Evolutionary conservation across 208 protist genomes (phyloP).

Genomic region (Novymonas esmeraldas): DNA sequence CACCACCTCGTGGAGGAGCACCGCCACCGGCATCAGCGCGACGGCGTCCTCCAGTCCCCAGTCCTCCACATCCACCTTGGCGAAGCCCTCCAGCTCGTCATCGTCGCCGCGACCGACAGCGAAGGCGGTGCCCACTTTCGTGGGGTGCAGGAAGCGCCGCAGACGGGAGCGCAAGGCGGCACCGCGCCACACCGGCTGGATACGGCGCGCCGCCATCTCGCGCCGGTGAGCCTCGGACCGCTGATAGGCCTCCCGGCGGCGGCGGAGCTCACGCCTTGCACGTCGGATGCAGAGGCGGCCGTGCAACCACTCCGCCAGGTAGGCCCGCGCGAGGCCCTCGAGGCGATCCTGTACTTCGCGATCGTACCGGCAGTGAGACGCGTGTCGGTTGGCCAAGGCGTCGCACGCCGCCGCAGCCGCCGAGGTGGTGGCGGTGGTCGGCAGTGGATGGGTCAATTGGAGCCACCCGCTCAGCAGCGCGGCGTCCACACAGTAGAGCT

Average conservation of each 20-base stretch:
- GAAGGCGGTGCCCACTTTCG: not conserved
- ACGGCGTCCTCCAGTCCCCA: conserved; percentile 19
- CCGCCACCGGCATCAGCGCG: conserved; percentile 24
- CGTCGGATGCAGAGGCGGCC: conserved; percentile 14
- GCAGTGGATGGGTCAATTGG: not conserved
- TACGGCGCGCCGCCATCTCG: conserved; percentile 62
- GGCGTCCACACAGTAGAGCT: conserved; percentile 12
- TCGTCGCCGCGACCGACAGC: too few relatives aligned
- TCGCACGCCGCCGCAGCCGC: not conserved
- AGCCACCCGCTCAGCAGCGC: conserved; percentile 5
- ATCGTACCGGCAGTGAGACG: conserved; percentile 10
- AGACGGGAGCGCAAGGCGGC: conserved; percentile 74
- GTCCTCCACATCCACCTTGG: conserved; percentile 50
- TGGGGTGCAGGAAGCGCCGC: conserved; percentile 44
- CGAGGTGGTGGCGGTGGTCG: too few relatives aligned
- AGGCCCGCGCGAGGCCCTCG: conserved; percentile 13
- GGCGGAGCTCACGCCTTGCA: conserved; percentile 6
- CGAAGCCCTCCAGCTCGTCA: conserved; percentile 42
- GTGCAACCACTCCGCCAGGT: conserved; percentile 26
- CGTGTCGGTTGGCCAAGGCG: conserved; percentile 8
- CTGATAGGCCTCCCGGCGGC: not conserved
- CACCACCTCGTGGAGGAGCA: conserved; percentile 53
- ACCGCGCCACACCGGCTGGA: conserved; percentile 88
- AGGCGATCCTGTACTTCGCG: conserved; percentile 12
- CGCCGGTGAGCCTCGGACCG: conserved; percentile 33